Conservation (phyloP, 2,329 filamentous ascomycete species). For the Alternaria viburni region DNA sequence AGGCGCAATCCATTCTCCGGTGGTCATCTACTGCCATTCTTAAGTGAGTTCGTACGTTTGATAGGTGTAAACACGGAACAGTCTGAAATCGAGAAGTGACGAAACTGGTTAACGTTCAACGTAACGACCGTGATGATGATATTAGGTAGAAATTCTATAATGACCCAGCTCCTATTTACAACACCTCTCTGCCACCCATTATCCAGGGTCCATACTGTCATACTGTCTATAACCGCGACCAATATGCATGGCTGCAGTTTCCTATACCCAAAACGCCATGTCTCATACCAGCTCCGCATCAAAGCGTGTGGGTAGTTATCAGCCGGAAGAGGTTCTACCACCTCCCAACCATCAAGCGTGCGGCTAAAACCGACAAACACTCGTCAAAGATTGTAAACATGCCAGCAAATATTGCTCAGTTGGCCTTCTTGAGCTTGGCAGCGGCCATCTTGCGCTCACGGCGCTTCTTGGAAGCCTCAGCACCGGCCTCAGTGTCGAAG, state of each 20-base stretch:
- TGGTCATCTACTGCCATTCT: too few relatives aligned
- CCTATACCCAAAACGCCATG: slow-evolving; percentile 33
- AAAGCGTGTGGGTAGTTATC: slow-evolving; percentile 2
- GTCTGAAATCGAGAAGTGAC: not conserved
- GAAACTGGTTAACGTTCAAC: not conserved
- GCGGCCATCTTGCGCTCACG: slow-evolving; percentile 73
- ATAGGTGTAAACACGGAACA: too few relatives aligned
- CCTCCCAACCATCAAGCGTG: not conserved
- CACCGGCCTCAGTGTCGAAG: slow-evolving; percentile 90
- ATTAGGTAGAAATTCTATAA: slow-evolving; percentile 38
- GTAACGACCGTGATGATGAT: slow-evolving; percentile 33
- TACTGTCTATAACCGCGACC: slow-evolving; percentile 20
- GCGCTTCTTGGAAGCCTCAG: slow-evolving; percentile 83
- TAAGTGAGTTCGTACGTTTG: too few relatives aligned
- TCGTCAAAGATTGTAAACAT: not conserved
- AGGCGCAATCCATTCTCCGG: too few relatives aligned
- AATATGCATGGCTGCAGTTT: slow-evolving; percentile 19
- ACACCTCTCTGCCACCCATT: slow-evolving; percentile 33
- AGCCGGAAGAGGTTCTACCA: slow-evolving; percentile 4
- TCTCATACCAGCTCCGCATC: slow-evolving; percentile 15
- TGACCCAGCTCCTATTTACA: slow-evolving; percentile 25
- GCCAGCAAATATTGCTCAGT: slow-evolving; percentile 26
- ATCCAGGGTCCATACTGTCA: slow-evolving; percentile 22
- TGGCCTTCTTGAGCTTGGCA: slow-evolving; percentile 60
- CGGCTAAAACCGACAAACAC: slow-evolving; percentile 19